Base-by-base conservation (phyloP, 345 rosid species). In the Eucalyptus decipiens region DNA sequence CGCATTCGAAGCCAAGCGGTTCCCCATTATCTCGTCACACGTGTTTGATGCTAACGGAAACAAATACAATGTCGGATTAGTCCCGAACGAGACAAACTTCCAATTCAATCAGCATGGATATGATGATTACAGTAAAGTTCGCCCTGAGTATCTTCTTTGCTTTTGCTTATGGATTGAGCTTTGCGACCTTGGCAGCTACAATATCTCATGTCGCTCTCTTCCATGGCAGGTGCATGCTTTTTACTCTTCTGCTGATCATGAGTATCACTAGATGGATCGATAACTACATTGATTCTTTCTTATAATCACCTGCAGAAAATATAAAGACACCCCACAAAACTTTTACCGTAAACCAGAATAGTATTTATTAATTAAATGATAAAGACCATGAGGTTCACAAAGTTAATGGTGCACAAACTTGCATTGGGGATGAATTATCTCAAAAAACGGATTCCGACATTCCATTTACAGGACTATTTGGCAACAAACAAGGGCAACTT, bases 121-220 rank as follows among this genome's bases (percentile, higher is more conserved):
- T 80, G 88, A 92, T 72, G 87, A 56, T 50, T 94, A 94, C 34
- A 91, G 93, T 92, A 92, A 92, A 86, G 86, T 94, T 87, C 85
- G 94, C 56, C 56, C 87, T 95, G 21, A 93, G 95, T 47, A 32
- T 89, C 45, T 24, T 88, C 52, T 91, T 92, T 45, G 91, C 92
- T 34, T 92, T 88, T 45, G 6, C 90, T 9, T 93, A 93, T 72
- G 95, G 94, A 58, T 85, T 93, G 42, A 92, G 92, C 91, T 93
- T 94, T 54, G 94, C 91, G 5, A 24, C 89, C 45, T 54, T 94
- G 88, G 90, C 91, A 8, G 91, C 93, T 45, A 90, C 93, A 0
- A 16, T 92, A 23, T 91, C 94, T 65, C 95, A 94, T 69, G 94
- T 94, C n/a, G 91, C 76, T 19, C 85, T 92, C 89, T 94, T 93